Conservation (phyloP, 1,284 basidiomycete species). For the Sporisorium exsertum region DNA sequence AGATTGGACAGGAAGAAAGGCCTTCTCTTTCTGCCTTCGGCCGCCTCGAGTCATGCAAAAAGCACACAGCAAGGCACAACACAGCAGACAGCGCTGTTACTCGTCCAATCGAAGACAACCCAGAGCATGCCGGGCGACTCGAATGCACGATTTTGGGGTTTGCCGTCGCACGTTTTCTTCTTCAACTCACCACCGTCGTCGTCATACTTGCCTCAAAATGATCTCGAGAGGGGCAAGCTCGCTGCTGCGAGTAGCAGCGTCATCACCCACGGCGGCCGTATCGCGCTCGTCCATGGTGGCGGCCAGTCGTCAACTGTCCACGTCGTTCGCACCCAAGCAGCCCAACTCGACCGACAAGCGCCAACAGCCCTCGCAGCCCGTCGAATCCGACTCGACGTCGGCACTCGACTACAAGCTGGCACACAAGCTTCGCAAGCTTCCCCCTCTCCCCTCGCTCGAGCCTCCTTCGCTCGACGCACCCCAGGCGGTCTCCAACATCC, state of each 20-base stretch:
- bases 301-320: constrained; percentile 11
- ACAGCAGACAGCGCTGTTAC: neutral
- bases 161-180: neutral
- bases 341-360: constrained; percentile 43
- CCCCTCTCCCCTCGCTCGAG: constrained; percentile 66
- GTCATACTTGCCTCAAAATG: constrained; percentile 19
- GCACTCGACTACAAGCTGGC: constrained; percentile 91
- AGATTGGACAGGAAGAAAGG: neutral
- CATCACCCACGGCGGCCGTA: neutral
- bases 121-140: constrained; percentile 19
- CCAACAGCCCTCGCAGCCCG: constrained; percentile 27
- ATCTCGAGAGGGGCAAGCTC: constrained; percentile 41
- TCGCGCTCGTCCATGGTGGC: constrained; percentile 14
- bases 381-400: constrained; percentile 74
- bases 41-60: constrained; percentile 6
- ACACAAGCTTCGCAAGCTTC: constrained; percentile 71
- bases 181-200: constrained; percentile 4
- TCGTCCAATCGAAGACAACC: neutral
- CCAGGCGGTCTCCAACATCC: constrained; percentile 69
- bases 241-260: constrained; percentile 32
- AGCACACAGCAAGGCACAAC: too few species aligned
- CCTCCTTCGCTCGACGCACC: constrained; percentile 66
- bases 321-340: constrained; percentile 13
- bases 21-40: neutral
- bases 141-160: neutral